Evolutionary conservation across 768 basidiomycete genomes (phyloP).

Genomic region (Russula earlei): DNA sequence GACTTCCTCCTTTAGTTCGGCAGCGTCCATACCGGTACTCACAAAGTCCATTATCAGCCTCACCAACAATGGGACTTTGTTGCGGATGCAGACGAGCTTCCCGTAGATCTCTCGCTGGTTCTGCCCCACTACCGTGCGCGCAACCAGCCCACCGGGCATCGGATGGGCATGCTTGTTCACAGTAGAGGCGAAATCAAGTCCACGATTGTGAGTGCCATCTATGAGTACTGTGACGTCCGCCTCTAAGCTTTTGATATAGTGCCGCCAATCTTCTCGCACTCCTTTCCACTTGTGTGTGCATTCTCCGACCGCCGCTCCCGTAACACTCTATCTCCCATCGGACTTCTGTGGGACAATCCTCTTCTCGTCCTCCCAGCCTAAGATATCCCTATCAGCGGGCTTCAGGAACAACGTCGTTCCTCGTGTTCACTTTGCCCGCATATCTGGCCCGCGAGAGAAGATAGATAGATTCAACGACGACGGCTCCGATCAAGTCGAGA

Average conservation of each 20-base stretch:
- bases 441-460: constrained; percentile 21
- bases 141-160: constrained; percentile 61
- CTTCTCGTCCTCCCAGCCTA: constrained; percentile 37
- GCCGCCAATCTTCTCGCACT: constrained; percentile 26
- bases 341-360: constrained; percentile 67
- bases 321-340: constrained; percentile 70
- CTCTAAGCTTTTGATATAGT: constrained; percentile 16
- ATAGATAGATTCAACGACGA: constrained; percentile 23
- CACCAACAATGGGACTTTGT: constrained; percentile 48
- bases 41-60: constrained; percentile 20
- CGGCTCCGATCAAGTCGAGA: constrained; percentile 46
- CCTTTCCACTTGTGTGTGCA: constrained; percentile 44
- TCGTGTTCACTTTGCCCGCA: constrained; percentile 25
- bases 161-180: constrained; percentile 59
- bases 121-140: constrained; percentile 74
- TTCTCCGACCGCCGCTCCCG: constrained; percentile 47
- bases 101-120: constrained; percentile 57
- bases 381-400: constrained; percentile 49
- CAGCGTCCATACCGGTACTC: constrained; percentile 6
- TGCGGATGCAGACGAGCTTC: constrained; percentile 41
- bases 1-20: not conserved
- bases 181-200: constrained; percentile 49
- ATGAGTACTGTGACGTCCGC: not conserved
- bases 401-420: constrained; percentile 56
- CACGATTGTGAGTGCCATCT: constrained; percentile 51